Evolutionary conservation across 2,329 filamentous ascomycete genomes (phyloP).

Genomic region (Fusarium sp.): DNA sequence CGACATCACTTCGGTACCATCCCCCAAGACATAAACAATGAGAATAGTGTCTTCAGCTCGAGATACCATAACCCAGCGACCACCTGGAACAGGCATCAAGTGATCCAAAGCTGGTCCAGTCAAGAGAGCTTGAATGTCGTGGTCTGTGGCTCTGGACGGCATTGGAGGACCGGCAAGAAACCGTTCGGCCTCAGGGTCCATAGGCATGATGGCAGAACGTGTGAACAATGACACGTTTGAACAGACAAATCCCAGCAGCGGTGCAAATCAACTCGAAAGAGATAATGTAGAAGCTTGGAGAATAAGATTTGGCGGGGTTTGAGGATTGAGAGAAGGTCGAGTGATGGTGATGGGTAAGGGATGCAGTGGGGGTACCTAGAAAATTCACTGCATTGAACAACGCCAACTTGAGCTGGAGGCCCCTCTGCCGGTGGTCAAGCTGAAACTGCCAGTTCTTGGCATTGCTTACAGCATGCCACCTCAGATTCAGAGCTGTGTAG

Average conservation of each 20-base stretch:
- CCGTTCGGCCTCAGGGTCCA: neutral
- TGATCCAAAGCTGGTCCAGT: constrained; percentile 13
- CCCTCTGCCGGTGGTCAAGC: neutral
- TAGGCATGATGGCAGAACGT: neutral
- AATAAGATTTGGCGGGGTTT: neutral
- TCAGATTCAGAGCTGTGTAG: no score
- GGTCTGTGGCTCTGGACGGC: constrained; percentile 7
- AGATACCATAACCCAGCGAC: constrained; percentile 23
- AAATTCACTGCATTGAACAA: constrained; percentile 8
- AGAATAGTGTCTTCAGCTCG: constrained; percentile 5
- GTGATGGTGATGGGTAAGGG: neutral
- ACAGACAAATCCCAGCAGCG: neutral
- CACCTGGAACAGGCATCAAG: constrained; percentile 30
- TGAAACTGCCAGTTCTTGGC: constrained; percentile 6
- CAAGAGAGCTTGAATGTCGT: constrained; percentile 17
- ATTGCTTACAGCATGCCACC: neutral
- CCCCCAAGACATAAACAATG: constrained; percentile 3
- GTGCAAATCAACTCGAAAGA: neutral
- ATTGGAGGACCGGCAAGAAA: neutral
- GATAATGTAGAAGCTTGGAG: neutral
- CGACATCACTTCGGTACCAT: constrained; percentile 5
- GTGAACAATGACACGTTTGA: constrained; percentile 2
- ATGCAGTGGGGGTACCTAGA: neutral
- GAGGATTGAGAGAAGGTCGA: constrained; percentile 1
- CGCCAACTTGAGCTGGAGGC: neutral